Evolutionary conservation across 1,284 basidiomycete genomes (phyloP), one percentile per base, ranked within the genome.

Genomic region (Ustilago loliicola): DNA sequence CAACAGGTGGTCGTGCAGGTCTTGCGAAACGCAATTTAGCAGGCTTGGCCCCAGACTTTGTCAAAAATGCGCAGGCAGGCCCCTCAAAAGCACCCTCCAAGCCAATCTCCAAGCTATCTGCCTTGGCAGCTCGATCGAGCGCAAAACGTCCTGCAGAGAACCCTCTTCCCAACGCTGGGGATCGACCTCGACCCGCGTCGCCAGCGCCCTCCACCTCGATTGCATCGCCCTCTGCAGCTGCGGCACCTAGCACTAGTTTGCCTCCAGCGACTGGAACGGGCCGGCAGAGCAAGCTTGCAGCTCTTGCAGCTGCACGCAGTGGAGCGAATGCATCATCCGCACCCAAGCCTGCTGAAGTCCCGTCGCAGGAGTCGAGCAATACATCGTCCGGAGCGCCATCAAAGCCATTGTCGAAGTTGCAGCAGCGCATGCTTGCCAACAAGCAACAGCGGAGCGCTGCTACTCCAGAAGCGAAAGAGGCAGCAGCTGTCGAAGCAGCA

Each of bases 341-440:
- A n/a, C 34, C 66, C 3, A 74, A 54, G 47, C 55, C 66, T 27
- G 59, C 57, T 23, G 48, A 69, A 17, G 19, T 30, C 29, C 45
- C 53, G 19, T 19, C 52, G 50, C 60, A 51, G 25, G 60, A 48
- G 36, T 34, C 40, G 27, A 86, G 29, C 30, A 25, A 25, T 53
- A 85, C 92, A 19, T 91, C 72, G 13, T 30, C 27, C 0, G 88
- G 90, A 32, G 81, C 85, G 60, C 32, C 62, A 70, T 25, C 84
- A 81, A 79, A 89, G 80, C 88, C 88, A 5, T 83, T 89, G 1
- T 89, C 89, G 5, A 90, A 90, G 79, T 84, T 90, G 2, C 89
- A 89, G 51, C 89, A 89, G 72, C 89, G 88, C 60, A 87, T 89
- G 86, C 77, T 71, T 13, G 82, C 82, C 19, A 72, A 64, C 47